Base-by-base conservation (phyloP, 2,329 filamentous ascomycete species). In the Ascomycota sp. region DNA sequence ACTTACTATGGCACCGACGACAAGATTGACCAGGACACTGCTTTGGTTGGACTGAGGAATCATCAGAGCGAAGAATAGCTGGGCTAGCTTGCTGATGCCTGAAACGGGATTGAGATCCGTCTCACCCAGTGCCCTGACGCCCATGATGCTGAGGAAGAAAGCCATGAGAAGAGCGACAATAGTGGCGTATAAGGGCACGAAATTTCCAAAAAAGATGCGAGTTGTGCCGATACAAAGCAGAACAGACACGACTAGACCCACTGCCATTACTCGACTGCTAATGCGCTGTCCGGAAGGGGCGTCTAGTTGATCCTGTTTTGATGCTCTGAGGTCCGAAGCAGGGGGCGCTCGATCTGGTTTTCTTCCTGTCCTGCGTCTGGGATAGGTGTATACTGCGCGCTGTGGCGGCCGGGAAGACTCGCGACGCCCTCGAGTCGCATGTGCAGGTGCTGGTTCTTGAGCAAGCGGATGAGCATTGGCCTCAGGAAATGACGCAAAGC, bases 61-160 rank as follows among this genome's bases (percentile, higher is more conserved):
- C 24, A 91, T 79, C 29, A 93, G 57, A 3, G 89, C 89, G 50
- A 98, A 95, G 46, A 95, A 76, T 3, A 98, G 69, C 51, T 98
- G 89, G 0, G 89, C 92, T 3, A 98, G 65, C 56, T 98, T 98
- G 47, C 78, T 86, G 51, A 95, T 98, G 22, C 89, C 89, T 1
- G 81, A 92, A 3, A 95, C 89, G 0, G 89, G 89, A 46, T 95
- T 95, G 8, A 98, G 63, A 43, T 98, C 89, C 5, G 89, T 95
- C 57, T 95, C 70, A 8, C 72, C 72, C 0, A 77, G 52, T 1
- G 73, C 72, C 21, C 73, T 55, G 8, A 77, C 73, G 4, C 72
- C 73, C 70, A 77, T 77, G 31, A 89, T 75, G 32, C 77, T 80
- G 12, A 72, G 63, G 1, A 85, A 41, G 17, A 98, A 68, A 0